Percentiles rank a stretch among this genome's conserved stretches.
Evolutionary conservation across 495 filamentous ascomycete genomes (phyloP).

Genomic region (Penicillium malachiteum): DNA sequence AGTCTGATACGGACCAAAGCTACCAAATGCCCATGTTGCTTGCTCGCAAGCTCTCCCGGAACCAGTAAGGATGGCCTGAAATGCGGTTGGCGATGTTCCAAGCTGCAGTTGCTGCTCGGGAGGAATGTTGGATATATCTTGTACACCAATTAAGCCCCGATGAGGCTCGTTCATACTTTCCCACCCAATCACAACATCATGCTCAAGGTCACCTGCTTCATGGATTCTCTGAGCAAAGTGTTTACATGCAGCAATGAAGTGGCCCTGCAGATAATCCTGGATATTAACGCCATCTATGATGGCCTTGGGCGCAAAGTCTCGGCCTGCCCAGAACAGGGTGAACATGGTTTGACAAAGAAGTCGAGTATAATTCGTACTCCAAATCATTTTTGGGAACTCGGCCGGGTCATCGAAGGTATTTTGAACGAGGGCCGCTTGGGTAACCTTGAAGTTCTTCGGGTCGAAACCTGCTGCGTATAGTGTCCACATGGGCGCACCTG

Average conservation of each 20-base stretch:
- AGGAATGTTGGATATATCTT: constrained; percentile 80
- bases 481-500: constrained; percentile 97
- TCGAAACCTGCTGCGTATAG: constrained; percentile 91
- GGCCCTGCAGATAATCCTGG: constrained; percentile 89
- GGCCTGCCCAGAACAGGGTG: constrained; percentile 90
- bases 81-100: constrained; percentile 90
- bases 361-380: constrained; percentile 94
- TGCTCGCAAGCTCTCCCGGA: constrained; percentile 88
- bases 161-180: constrained; percentile 95
- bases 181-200: constrained; percentile 90
- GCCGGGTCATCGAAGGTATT: constrained; percentile 88
- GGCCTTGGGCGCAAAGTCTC: constrained; percentile 91
- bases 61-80: constrained; percentile 88
- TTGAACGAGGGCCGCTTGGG: constrained; percentile 90
- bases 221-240: constrained; percentile 82
- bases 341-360: constrained; percentile 88
- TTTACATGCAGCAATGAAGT: constrained; percentile 75
- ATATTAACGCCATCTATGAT: constrained; percentile 94
- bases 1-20: constrained; percentile 86
- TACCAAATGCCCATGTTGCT: constrained; percentile 89
- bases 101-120: constrained; percentile 88
- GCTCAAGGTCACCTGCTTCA: constrained; percentile 85
- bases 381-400: constrained; percentile 96
- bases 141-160: constrained; percentile 80
- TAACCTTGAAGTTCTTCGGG: constrained; percentile 76